A percentile compares a stretch with the other conserved stretches of the same genome.
These are phyloP conservation scores for Stentor coeruleus DNA, from an alignment of 73 alveolate species.

Conservation along the genomic window DNA sequence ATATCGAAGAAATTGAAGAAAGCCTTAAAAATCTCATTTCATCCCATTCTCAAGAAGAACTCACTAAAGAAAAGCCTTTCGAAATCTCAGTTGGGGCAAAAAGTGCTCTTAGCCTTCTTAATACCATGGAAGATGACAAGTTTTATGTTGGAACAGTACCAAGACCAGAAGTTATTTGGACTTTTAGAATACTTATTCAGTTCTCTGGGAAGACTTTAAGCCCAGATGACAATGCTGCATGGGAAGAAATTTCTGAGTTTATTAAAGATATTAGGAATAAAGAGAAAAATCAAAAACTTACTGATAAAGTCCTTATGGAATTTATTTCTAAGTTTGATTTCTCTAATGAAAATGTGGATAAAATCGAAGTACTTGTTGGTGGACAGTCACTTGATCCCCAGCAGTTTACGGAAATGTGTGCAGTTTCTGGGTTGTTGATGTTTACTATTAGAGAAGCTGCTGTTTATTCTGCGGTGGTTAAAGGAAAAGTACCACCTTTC, in stretches of 20 bases:
- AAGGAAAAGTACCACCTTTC: background rate
- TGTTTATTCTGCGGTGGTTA: background rate
- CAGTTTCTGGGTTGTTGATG: conserved; percentile 2
- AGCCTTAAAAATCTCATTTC: background rate
- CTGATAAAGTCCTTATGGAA: background rate
- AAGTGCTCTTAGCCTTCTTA: background rate
- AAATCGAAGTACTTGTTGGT: background rate
- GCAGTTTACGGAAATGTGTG: background rate
- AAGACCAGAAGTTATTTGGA: conserved; percentile 7
- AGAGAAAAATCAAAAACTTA: background rate
- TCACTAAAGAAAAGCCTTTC: background rate
- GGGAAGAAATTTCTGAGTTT: background rate
- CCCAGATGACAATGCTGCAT: conserved; percentile 20
- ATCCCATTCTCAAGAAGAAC: background rate
- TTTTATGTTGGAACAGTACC: background rate
- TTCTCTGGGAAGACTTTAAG: background rate
- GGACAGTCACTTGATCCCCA: background rate
- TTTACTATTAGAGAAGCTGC: conserved; percentile 20
- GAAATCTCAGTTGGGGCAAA: background rate
- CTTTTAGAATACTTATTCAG: background rate
- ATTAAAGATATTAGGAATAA: background rate
- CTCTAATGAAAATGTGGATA: background rate
- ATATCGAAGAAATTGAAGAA: background rate
- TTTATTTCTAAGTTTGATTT: background rate
- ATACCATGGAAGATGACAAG: background rate